Base-by-base conservation (phyloP, 257 asterid species). In the Penstemon barbatus region DNA sequence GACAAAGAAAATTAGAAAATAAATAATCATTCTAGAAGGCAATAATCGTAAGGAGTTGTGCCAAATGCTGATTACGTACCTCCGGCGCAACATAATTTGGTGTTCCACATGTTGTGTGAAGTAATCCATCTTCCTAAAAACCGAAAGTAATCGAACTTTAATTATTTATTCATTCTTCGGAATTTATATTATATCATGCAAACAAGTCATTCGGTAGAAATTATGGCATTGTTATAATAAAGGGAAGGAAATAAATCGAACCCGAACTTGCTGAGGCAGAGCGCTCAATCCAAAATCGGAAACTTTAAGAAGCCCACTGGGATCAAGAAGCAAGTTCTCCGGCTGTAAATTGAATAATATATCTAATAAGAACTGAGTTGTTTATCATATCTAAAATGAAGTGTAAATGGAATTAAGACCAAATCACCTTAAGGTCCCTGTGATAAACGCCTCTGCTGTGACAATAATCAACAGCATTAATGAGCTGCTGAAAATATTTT, bases 31-130 rank as follows among this genome's bases (percentile, higher is more conserved):
- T 40, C 53, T 5, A 58, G 41, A 38, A 57, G 58, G 59, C 18
- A 64, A 13, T 38, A 69, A 49, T 6, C 19, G 66, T 18, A 37
- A 1, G 6, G 7, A 57, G 44, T 38, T 6, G 51, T 9, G 62
- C 52, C 6, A 70, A 58, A 74, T 71, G 63, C 51, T 66, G 66
- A 66, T 25, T 56, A 41, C 66, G 38, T 71, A 88, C 99, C 97
- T 93, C 99, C 0, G 99, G 99, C 74, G 99, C 97, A 57, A 93
- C 99, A 80, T 93, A 93, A 80, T 93, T 93, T 38, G 99, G 99
- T 4, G 99, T 93, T 56, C 99, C 99, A 72, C 97, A 90, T 51
- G 99, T 85, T 36, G 99, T 93, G 79, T 93, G 99, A 75, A 93
- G 96, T 70, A 93, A 80, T 52, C 99, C 99, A 75, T 90, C 96